phyloP scores from a whole-genome alignment of 306 rosid species.

The Citrullus mucosospermus region DNA sequence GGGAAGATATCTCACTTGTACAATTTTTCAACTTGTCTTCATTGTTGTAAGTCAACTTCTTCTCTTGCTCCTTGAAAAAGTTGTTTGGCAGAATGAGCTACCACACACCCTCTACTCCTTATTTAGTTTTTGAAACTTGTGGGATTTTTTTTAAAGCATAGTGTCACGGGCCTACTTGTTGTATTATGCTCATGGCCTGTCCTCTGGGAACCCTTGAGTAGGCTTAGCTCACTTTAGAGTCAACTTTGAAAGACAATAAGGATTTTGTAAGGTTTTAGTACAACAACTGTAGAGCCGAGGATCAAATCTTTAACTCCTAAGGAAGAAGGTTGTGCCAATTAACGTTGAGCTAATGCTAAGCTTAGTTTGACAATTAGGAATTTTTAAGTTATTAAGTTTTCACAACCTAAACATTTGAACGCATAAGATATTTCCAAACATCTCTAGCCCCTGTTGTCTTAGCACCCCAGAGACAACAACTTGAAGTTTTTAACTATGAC shows the following conservation, averaged over 20 bases:
- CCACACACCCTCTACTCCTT: background rate
- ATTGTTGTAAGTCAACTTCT: conserved; percentile 27
- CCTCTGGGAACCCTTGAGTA: background rate
- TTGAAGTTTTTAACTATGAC: background rate
- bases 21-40: conserved; percentile 32
- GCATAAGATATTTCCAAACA: background rate
- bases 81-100: background rate
- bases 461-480: background rate
- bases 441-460: background rate
- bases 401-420: background rate
- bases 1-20: conserved; percentile 48
- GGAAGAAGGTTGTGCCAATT: no score
- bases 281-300: no score
- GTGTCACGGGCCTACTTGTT: background rate
- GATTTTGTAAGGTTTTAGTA: background rate
- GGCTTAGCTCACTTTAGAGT: background rate
- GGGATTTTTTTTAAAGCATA: background rate
- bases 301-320: no score
- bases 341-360: no score
- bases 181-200: background rate
- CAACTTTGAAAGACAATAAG: background rate
- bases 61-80: background rate
- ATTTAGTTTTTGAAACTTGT: background rate
- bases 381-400: background rate
- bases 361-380: no score